phyloP scores from a whole-genome alignment of 2,329 filamentous ascomycete species.

The Falciphora oryzae region DNA sequence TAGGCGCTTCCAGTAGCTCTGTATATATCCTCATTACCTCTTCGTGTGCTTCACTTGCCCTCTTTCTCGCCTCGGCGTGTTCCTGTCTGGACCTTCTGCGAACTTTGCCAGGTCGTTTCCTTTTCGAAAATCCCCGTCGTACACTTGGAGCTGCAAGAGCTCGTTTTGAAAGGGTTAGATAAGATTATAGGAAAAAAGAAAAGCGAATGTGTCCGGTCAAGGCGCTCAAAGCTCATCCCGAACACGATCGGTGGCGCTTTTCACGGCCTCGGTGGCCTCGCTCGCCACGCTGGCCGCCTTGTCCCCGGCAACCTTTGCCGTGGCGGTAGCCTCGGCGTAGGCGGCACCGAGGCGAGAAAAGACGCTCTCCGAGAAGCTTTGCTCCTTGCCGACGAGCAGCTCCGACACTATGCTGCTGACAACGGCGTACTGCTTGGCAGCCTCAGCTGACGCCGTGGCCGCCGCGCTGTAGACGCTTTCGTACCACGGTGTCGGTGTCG shows the following conservation, averaged over 20 bases:
- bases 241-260: conserved; percentile 28
- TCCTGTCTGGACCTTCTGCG: background rate
- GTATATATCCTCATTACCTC: background rate
- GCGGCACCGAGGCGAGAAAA: conserved; percentile 64
- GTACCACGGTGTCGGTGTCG: conserved; percentile 53
- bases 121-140: background rate
- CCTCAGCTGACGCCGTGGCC: conserved; percentile 40
- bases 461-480: conserved; percentile 38
- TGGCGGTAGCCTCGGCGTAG: conserved; percentile 62
- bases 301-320: conserved; percentile 30
- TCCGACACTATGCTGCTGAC: conserved; percentile 71
- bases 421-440: conserved; percentile 59
- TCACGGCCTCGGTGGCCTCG: conserved; percentile 37
- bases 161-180: background rate
- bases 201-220: too few relatives aligned
- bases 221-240: conserved; percentile 35
- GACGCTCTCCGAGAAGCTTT: conserved; percentile 75
- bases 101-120: too few relatives aligned
- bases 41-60: background rate
- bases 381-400: conserved; percentile 69
- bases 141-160: background rate
- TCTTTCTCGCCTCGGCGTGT: background rate
- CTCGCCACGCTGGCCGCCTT: conserved; percentile 32
- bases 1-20: background rate
- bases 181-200: background rate